A percentile compares a stretch with the other conserved stretches of the same genome.
Evolutionary conservation across 768 basidiomycete genomes (phyloP).

Genomic region (Leucosporidium scottii): DNA sequence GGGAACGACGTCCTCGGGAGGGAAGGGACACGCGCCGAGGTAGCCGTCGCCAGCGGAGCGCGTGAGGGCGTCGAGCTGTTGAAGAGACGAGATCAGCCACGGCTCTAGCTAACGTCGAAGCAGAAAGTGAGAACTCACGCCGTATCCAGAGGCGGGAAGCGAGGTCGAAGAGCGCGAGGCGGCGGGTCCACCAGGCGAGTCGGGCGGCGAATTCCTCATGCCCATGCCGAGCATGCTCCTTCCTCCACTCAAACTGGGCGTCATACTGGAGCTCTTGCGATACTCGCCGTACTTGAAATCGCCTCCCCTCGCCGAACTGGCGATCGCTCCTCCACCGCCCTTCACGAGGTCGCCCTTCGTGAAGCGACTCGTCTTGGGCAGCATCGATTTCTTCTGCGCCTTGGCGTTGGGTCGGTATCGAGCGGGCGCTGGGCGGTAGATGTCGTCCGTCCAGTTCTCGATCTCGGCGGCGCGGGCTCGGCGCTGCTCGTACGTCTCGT

Average conservation of each 20-base stretch:
- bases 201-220: constrained; percentile 55
- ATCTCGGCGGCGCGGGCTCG: constrained; percentile 84
- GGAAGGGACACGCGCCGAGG: constrained; percentile 84
- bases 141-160: constrained; percentile 42
- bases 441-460: constrained; percentile 93
- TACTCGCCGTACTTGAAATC: constrained; percentile 8
- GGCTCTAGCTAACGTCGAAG: neutral
- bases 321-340: neutral
- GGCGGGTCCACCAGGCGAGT: constrained; percentile 57
- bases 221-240: constrained; percentile 39
- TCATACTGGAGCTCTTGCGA: neutral
- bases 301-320: neutral
- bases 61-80: constrained; percentile 28
- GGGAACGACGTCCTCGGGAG: constrained; percentile 74
- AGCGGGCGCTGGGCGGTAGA: constrained; percentile 86
- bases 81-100: neutral
- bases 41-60: constrained; percentile 39
- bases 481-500: constrained; percentile 84
- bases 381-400: constrained; percentile 41
- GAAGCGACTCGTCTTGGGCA: constrained; percentile 50
- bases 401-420: constrained; percentile 79
- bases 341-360: constrained; percentile 64
- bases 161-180: constrained; percentile 78
- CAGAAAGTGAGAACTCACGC: no score
- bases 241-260: constrained; percentile 1